These are phyloP conservation scores for Spongospora subterranea DNA, from an alignment of 208 protist genomes.

Conservation along the genomic window DNA sequence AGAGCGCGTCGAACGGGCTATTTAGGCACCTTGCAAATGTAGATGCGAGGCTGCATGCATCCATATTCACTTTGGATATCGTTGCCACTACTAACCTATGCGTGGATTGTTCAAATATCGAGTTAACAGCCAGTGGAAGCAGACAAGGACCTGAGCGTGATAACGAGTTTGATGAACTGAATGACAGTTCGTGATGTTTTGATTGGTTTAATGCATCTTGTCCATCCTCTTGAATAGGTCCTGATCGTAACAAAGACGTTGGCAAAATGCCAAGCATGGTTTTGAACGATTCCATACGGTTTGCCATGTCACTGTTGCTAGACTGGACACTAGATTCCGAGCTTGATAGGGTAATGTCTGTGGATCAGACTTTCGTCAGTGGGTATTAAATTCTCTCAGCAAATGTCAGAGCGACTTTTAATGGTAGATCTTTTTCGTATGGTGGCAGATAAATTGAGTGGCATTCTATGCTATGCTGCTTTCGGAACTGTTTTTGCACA, in stretches of 20 bases:
- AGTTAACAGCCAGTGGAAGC: background rate
- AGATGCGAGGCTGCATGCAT: too few relatives aligned
- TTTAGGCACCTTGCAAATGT: too few relatives aligned
- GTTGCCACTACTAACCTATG: too few relatives aligned
- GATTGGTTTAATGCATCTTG: too few relatives aligned
- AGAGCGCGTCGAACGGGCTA: too few relatives aligned
- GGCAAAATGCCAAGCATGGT: too few relatives aligned
- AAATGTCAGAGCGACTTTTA: background rate
- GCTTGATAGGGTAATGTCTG: background rate
- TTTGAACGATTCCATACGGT: background rate
- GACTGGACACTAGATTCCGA: constrained; percentile 53
- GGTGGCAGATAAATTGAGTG: background rate
- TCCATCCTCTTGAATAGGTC: too few relatives aligned
- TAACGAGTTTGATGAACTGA: too few relatives aligned
- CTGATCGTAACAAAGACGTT: too few relatives aligned
- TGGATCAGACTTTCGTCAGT: background rate
- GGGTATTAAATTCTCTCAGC: background rate
- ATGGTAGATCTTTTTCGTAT: background rate
- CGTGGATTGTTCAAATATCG: background rate
- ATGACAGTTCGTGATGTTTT: too few relatives aligned
- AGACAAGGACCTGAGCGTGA: too few relatives aligned
- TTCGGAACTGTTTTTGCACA: constrained; percentile 43
- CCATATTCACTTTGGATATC: too few relatives aligned
- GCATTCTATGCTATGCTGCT: background rate
- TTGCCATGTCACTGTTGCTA: background rate